These are phyloP conservation scores for Pseudocercospora musae DNA, from an alignment of 2,329 filamentous ascomycete genomes.

Conservation along the genomic window DNA sequence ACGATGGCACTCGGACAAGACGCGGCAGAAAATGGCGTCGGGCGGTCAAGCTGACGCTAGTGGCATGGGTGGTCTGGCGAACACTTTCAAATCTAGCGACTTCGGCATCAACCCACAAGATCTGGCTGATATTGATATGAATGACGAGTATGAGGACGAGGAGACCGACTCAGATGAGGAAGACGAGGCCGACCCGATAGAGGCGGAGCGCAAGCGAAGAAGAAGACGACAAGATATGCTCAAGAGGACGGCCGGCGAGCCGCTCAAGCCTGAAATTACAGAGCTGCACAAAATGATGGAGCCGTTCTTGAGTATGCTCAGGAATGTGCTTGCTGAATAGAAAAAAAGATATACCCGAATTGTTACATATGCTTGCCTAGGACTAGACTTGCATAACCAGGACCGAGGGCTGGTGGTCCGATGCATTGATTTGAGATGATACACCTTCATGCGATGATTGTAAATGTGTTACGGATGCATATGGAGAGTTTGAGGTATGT, in stretches of 20 bases:
- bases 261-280: conserved; percentile 35
- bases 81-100: conserved; percentile 71
- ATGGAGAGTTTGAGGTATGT: not conserved
- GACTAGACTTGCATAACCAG: not conserved
- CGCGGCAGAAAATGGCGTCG: conserved; percentile 96
- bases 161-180: conserved; percentile 67
- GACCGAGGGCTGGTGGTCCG: not conserved
- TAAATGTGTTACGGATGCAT: not conserved
- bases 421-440: not conserved
- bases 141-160: conserved; percentile 63
- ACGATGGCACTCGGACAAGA: conserved; percentile 98
- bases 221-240: conserved; percentile 76
- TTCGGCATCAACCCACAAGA: conserved; percentile 89
- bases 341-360: not conserved
- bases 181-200: conserved; percentile 79
- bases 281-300: conserved; percentile 36
- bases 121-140: conserved; percentile 79
- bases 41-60: conserved; percentile 53
- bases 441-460: not conserved
- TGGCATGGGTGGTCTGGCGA: conserved; percentile 49
- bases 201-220: conserved; percentile 75
- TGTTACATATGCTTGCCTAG: not conserved
- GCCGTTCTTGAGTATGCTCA: conserved; percentile 36
- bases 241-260: conserved; percentile 37
- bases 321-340: conserved; percentile 34